Base-by-base conservation (phyloP, 1,284 basidiomycete genomes). In the Ustilago loliicola region DNA sequence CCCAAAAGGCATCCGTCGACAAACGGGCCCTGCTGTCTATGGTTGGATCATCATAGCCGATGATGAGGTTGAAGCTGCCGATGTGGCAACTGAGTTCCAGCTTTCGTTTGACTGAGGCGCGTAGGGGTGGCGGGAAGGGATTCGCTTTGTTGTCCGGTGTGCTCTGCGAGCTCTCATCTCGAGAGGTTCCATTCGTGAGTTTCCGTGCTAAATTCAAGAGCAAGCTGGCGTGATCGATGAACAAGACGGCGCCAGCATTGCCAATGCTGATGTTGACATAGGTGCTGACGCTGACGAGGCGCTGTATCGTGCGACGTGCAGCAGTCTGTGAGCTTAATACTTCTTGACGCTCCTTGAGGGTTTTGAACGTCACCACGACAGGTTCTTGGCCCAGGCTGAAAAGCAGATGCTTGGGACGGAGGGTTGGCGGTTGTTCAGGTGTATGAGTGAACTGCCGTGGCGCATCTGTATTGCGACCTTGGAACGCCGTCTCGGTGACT, bases 1-100 rank as follows among this genome's bases (percentile, higher is more conserved):
- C 32, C 80, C 80, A 82, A 56, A 77, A 82, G 10, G 58, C 59
- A 19, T 63, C 57, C 29, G 72, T n/a, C 4, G 66, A 63, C 2
- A 54, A 29, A 5, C 23, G 36, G 3, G 10, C 34, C 25, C 19
- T 34, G n/a, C 48, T 45, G 6, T 53, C 57, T 13, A 29, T 17
- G 8, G n/a, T 4, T 1, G 61, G 48, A 10, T 66, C 62, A 27
- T 79, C 80, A 32, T 82, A 82, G 25, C 61, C 70, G 13, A 79
- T 45, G 21, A 82, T 60, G 51, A 79, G 25, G 36, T 79, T 68
- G 38, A 75, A 25, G 27, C 66, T 70, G 34, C 47, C 66, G 25
- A 66, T 30, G 13, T 45, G 50, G 27, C 69, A 72, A 54, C 53
- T 57, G 0, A 72, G 25, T 10, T 56, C 30, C 9, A 72, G 17